Base-by-base conservation (phyloP, 2,329 filamentous ascomycete species). In the Colletotrichum plurivorum region DNA sequence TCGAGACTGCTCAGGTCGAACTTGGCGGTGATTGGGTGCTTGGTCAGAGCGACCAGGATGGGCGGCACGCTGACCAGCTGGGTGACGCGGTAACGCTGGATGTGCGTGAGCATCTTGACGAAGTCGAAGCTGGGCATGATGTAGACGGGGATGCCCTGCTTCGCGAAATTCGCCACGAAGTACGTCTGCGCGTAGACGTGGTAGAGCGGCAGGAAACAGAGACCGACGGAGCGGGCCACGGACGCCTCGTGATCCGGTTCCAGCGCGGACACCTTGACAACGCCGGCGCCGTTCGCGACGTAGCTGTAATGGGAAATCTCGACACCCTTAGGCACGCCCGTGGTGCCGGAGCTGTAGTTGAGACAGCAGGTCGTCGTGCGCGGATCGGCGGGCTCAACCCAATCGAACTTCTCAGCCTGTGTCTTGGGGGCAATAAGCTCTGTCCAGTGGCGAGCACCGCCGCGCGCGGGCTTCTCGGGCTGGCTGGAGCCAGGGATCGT, bases 321-420 rank as follows among this genome's bases (percentile, higher is more conserved):
- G 15, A 96, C 94, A 12, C 94, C 94, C 78, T 97, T 97, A 10
- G 94, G 93, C 4, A 94, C 85, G 7, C 94, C 94, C 0, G 94
- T 97, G 1, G 92, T 95, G 12, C 93, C 90, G 36, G 88, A 91
- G 72, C 89, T 93, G 80, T 95, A 97, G 79, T 97, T 96, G 71
- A 97, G 86, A 25, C 89, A 91, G 73, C 91, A 89, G 1, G 88
- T 88, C 5, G 85, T 84, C 25, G 81, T 78, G 67, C 84, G 84
- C 2, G 88, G 80, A 48, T 86, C 82, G 0, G 81, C 78, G 0
- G 84, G 85, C 67, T 90, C 85, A 16, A 86, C 77, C 93, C 93
- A 96, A 55, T 81, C 78, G 77, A 92, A 95, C 2, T 75, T 76
- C 2, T 82, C 79, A 1, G 88, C 92, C 48, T 88, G 83, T 12